Evolutionary conservation across 129 eudicot species (phyloP).

Genomic region (Ambrosia trifida): DNA sequence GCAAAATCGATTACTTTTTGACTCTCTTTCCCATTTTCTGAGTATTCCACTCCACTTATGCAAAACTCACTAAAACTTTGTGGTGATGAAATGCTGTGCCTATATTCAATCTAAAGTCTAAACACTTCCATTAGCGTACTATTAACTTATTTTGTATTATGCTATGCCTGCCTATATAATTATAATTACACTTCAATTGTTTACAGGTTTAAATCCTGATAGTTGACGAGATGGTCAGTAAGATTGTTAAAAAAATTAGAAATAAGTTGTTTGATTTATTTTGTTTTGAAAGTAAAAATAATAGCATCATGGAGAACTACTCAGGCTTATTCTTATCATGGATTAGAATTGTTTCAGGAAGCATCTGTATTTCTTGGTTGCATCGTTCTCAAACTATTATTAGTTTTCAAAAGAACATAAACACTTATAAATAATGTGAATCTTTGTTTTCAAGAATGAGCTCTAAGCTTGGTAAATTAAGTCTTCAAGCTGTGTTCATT

Average conservation of each 20-base stretch:
- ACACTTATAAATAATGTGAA: slow-evolving; percentile 1
- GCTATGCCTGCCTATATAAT: not conserved
- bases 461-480: not conserved
- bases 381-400: not conserved
- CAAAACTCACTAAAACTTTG: not conserved
- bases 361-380: not conserved
- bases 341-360: slow-evolving; percentile 9
- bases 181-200: not conserved
- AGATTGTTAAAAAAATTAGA: not conserved
- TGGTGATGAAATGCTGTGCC: slow-evolving; percentile 3
- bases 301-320: not conserved
- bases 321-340: not conserved
- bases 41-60: slow-evolving; percentile 22
- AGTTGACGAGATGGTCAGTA: slow-evolving; percentile 12
- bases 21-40: slow-evolving; percentile 5
- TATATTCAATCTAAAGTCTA: not conserved
- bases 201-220: not conserved
- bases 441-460: slow-evolving; percentile 9
- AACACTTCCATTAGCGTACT: slow-evolving; percentile 2
- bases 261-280: not conserved
- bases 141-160: slow-evolving; percentile 1
- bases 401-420: not conserved
- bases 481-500: not conserved
- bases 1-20: slow-evolving; percentile 5
- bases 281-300: not conserved